Base-by-base conservation (phyloP, 2,329 filamentous ascomycete genomes). In the Colletotrichum endophyticum region DNA sequence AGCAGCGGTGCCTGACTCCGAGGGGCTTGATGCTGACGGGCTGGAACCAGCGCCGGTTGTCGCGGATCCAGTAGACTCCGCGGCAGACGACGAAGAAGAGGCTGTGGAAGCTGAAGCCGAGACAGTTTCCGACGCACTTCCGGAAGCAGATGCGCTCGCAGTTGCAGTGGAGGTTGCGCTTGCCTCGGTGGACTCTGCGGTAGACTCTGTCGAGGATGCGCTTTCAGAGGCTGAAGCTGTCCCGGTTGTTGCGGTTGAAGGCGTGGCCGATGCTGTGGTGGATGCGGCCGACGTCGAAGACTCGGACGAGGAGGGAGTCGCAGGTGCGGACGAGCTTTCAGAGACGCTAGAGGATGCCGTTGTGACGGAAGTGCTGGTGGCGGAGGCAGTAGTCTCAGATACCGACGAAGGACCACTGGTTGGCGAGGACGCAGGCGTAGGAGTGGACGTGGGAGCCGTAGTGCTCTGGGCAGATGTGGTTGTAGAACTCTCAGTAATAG, bases 401-500 rank as follows among this genome's bases (percentile, higher is more conserved):
- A 75, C 66, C 19, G 78, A 67, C 4, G 74, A 30, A 15, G 66
- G 68, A 9, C 13, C 36, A 76, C 66, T 75, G 27, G 49, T 19
- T 6, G 62, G 8, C 12, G 75, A 70, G 16, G 56, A 3, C 3
- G 66, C 15, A 6, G 62, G 75, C 9, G 59, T 66, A 6, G 61
- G 72, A 7, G 66, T 62, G 3, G 28, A 16, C 6, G 39, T 12
- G 15, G 57, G 15, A 11, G 73, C 27, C 1, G 64, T 64, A n/a
- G 63, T 34, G 28, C 36, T 66, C 19, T 75, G 63, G 4, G 49
- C 27, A 27, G 71, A 27, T 7, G 70, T 57, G 5, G 71, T 62
- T 16, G 72, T 72, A 16, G 75, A 53, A 30, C 66, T 49, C 5
- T 61, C 66, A 3, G 76, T 59, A 15, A 78, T 77, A 9, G 76